Evolutionary conservation across 768 basidiomycete genomes (phyloP).

Genomic region (Pisolithus microcarpus): DNA sequence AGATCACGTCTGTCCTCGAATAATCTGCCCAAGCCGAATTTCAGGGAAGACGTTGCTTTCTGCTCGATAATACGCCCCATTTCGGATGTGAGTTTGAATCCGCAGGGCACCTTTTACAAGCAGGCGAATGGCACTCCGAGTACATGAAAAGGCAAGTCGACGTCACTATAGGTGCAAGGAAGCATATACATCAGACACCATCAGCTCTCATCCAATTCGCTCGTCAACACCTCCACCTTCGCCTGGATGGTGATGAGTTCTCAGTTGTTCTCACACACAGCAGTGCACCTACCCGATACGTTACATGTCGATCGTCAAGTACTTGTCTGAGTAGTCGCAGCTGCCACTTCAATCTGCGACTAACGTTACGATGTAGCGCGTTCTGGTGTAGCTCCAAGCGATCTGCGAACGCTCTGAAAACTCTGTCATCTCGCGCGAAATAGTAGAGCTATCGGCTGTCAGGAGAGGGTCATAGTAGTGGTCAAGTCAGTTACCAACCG

Average conservation of each 20-base stretch:
- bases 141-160: neutral
- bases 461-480: neutral
- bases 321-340: constrained; percentile 53
- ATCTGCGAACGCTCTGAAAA: constrained; percentile 61
- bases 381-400: constrained; percentile 32
- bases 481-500: constrained; percentile 41
- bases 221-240: constrained; percentile 56
- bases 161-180: neutral
- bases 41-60: constrained; percentile 30
- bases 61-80: constrained; percentile 75
- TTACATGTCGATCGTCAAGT: constrained; percentile 59
- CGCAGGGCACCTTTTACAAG: constrained; percentile 75
- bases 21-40: neutral
- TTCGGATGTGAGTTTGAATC: constrained; percentile 52
- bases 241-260: constrained; percentile 30
- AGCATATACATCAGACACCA: constrained; percentile 32
- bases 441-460: constrained; percentile 52
- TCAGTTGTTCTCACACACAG: neutral
- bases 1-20: neutral
- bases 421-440: constrained; percentile 89
- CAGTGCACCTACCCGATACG: constrained; percentile 49
- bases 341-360: constrained; percentile 64
- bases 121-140: constrained; percentile 21
- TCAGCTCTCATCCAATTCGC: constrained; percentile 61
- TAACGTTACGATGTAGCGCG: constrained; percentile 42